Evolutionary conservation across 148 eudicot species (phyloP).

Genomic region (Amaranthus hypochondriacus): DNA sequence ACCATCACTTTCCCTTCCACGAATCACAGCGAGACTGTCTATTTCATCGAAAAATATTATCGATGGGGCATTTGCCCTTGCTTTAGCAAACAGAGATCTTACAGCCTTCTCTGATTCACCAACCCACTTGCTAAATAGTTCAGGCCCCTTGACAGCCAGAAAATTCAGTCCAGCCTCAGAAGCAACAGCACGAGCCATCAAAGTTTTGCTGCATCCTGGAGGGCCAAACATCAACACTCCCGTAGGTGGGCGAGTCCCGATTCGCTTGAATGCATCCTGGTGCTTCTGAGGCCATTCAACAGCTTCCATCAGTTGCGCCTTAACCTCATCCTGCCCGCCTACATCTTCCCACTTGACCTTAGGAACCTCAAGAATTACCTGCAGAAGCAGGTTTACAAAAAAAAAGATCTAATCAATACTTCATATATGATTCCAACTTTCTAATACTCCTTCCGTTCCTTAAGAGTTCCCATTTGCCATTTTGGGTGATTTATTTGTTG

Average conservation of each 20-base stretch:
- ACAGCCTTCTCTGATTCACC: constrained; percentile 99
- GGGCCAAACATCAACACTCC: constrained; percentile 95
- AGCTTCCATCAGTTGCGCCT: constrained; percentile 86
- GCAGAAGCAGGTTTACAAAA: constrained; percentile 10
- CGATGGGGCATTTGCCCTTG: constrained; percentile 90
- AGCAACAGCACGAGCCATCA: constrained; percentile 97
- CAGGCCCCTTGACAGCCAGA: constrained; percentile 96
- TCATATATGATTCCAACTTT: neutral
- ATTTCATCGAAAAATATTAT: constrained; percentile 94
- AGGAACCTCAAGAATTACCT: constrained; percentile 91
- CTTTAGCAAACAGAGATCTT: constrained; percentile 81
- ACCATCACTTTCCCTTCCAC: constrained; percentile 89
- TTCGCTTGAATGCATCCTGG: constrained; percentile 70
- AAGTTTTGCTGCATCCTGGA: constrained; percentile 99
- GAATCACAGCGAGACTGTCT: constrained; percentile 84
- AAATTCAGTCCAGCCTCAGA: constrained; percentile 90
- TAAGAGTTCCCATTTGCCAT: too few species aligned
- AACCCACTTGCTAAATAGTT: constrained; percentile 97
- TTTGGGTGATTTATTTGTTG: too few species aligned
- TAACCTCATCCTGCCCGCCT: constrained; percentile 91
- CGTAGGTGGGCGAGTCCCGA: constrained; percentile 84
- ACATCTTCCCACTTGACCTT: constrained; percentile 92
- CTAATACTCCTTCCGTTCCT: too few species aligned
- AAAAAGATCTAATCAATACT: neutral
- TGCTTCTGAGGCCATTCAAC: constrained; percentile 97